These are phyloP conservation scores for Dispira simplex DNA, from an alignment of 192 early-diverging fungal genomes.

Conservation along the genomic window DNA sequence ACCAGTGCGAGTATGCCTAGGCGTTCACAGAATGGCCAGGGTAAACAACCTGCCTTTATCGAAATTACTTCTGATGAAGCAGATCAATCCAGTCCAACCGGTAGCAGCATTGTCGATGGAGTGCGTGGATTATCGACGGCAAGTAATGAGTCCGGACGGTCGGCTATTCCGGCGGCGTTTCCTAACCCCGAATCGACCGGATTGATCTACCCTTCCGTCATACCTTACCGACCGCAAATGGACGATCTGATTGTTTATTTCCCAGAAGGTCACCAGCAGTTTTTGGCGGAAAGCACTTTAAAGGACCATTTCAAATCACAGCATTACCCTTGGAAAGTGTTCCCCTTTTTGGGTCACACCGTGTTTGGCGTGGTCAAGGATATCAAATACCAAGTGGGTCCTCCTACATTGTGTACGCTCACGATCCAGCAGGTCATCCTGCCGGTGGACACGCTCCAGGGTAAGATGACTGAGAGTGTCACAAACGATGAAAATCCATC, in stretches of 20 bases:
- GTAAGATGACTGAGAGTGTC: slow-evolving; percentile 27
- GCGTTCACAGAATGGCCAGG: no score
- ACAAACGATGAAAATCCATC: slow-evolving; percentile 22
- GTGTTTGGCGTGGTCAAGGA: slow-evolving; percentile 38
- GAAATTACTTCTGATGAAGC: no score
- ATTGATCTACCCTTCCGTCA: slow-evolving; percentile 15
- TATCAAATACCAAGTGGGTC: slow-evolving; percentile 46
- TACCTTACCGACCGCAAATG: slow-evolving; percentile 46
- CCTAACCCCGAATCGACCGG: no score
- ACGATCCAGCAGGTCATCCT: slow-evolving; percentile 22
- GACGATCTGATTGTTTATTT: slow-evolving; percentile 40
- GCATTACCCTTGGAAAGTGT: slow-evolving; percentile 24
- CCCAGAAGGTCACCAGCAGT: slow-evolving; percentile 38
- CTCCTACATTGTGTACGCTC: slow-evolving; percentile 45
- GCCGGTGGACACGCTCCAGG: slow-evolving; percentile 8
- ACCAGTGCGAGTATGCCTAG: no score
- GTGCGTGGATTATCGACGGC: no score
- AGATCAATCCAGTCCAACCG: no score
- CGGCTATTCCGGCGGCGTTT: no score
- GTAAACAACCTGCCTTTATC: no score
- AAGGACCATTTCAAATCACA: slow-evolving; percentile 13
- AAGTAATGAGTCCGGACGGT: no score
- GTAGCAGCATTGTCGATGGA: no score
- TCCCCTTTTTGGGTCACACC: slow-evolving; percentile 26
- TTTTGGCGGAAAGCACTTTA: slow-evolving; percentile 26